Percentiles rank a stretch among this genome's conserved stretches.
Evolutionary conservation across 441 rosid species (phyloP).

Genomic region (Jatropha multifida): DNA sequence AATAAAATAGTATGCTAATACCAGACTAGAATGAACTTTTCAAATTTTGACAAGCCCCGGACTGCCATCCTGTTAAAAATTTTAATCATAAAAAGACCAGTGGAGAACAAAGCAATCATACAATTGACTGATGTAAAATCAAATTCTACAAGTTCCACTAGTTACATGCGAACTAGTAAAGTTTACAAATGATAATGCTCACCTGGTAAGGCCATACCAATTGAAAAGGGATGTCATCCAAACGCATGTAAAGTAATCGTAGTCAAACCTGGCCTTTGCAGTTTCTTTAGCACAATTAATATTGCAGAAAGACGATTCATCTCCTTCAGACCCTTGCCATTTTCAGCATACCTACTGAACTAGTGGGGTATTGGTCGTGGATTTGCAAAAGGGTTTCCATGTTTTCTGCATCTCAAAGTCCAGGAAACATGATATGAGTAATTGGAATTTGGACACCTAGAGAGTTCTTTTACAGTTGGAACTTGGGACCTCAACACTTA

Average conservation of each 20-base stretch:
- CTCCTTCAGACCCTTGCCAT: no score
- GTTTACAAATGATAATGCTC: background rate
- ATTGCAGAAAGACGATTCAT: no score
- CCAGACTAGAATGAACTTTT: background rate
- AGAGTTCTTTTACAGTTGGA: background rate
- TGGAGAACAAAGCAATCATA: background rate
- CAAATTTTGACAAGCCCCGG: background rate
- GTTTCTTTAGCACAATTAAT: no score
- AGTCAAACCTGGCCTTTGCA: no score
- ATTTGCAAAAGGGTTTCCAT: conserved; percentile 3
- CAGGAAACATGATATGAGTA: background rate
- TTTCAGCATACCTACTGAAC: no score
- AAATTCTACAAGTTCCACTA: background rate
- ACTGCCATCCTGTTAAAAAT: background rate
- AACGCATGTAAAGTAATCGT: no score
- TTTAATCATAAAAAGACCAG: background rate
- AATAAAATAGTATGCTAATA: background rate
- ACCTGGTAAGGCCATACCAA: background rate
- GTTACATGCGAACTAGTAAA: background rate
- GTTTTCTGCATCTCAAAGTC: background rate
- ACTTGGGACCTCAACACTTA: background rate
- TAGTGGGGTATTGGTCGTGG: background rate
- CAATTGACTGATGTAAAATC: conserved; percentile 8
- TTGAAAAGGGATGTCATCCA: no score
- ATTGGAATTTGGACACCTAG: background rate